Base-by-base conservation (phyloP, 2,329 filamentous ascomycete genomes). In the Cyphellophora attinorum region DNA sequence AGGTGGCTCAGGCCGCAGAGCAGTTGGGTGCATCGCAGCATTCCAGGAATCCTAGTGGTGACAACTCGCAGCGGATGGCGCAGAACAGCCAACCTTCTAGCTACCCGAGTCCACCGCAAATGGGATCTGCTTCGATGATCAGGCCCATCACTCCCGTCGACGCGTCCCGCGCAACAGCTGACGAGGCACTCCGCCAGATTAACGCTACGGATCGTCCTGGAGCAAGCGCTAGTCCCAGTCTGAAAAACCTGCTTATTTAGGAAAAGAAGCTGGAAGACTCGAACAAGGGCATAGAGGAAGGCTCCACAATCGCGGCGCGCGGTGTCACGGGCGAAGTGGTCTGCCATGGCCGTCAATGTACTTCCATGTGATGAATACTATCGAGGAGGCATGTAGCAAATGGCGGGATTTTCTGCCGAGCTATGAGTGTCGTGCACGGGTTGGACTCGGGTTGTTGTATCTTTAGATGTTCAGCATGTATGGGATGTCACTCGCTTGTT, bases 181-280 rank as follows among this genome's bases (percentile, higher is more conserved):
- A 25, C 8, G 21, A 25, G 21, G n/a, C n/a, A n/a, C n/a, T n/a
- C n/a, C n/a, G 21, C 21, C 8, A 25, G 21, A 8, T 8, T 8
- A 25, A 25, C 21, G 21, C n/a, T n/a, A n/a, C n/a, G 21, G 45
- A 43, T 27, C 47, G 43, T 33, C 72, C 71, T 33, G 80, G 80
- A n/a, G 81, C 81, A 3, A 86, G 82, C 50, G 80, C 81, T 11
- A 86, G 78, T 51, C 81, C 82, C 8, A 85, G 81, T 6, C 56
- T 88, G 41, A 74, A 78, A 48, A 86, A 88, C 50, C 58, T 88
- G 31, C 67, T 88, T 35, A 80, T 75, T 31, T 85, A 58, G 61
- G n/a, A n/a, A n/a, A n/a, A n/a, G n/a, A n/a, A n/a, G n/a, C n/a
- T n/a, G n/a, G n/a, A n/a, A n/a, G n/a, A n/a, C n/a, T n/a, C n/a